Evolutionary conservation across 169 alveolate genomes (phyloP).

Genomic region (Plasmodium ovale): DNA sequence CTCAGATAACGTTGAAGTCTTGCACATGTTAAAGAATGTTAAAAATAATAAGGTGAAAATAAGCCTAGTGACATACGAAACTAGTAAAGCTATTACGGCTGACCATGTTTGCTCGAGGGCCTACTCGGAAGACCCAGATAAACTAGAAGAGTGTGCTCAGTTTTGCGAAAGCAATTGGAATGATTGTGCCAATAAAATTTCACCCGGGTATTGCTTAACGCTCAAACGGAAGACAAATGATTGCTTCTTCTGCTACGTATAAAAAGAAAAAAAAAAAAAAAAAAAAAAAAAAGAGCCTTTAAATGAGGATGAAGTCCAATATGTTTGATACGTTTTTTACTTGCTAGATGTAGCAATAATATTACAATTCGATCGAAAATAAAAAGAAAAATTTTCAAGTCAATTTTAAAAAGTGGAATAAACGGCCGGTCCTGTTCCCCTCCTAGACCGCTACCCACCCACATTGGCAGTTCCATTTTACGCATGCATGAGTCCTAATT

Average conservation of each 20-base stretch:
- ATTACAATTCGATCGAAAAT: too few relatives aligned
- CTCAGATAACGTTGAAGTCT: background rate
- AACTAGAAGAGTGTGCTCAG: background rate
- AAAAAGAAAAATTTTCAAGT: too few relatives aligned
- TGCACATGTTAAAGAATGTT: background rate
- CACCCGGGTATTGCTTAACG: conserved; percentile 3
- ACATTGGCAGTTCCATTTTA: too few relatives aligned
- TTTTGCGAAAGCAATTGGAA: background rate
- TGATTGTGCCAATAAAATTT: background rate
- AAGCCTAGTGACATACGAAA: background rate
- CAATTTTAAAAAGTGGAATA: too few relatives aligned
- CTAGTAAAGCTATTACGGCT: background rate
- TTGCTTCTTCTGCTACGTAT: conserved; percentile 9
- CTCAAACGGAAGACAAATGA: background rate
- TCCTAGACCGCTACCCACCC: too few relatives aligned
- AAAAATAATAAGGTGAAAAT: background rate
- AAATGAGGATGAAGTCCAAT: too few relatives aligned
- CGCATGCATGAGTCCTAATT: too few relatives aligned
- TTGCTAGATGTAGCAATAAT: too few relatives aligned
- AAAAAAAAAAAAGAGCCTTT: too few relatives aligned
- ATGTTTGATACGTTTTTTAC: too few relatives aligned
- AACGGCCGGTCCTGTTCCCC: too few relatives aligned
- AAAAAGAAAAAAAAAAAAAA: background rate
- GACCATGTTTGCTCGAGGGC: background rate
- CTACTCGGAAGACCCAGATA: background rate